These are phyloP conservation scores for Rhizopogon vinicolor DNA, from an alignment of 768 basidiomycete species.

Conservation along the genomic window DNA sequence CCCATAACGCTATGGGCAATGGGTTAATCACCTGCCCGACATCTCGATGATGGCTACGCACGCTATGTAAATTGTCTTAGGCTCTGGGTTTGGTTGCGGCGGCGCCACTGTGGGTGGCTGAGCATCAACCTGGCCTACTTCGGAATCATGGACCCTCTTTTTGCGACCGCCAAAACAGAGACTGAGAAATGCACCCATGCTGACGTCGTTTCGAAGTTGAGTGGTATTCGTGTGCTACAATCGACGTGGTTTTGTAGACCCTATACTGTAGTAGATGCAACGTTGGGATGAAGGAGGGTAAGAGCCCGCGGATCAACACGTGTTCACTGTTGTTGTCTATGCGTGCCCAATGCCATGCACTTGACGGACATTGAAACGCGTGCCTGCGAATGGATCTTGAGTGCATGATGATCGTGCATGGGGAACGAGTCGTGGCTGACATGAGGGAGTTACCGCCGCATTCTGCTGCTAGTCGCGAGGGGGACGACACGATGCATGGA, in stretches of 20 bases:
- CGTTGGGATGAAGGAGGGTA: neutral
- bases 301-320: neutral
- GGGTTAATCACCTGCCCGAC: neutral
- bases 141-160: neutral
- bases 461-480: neutral
- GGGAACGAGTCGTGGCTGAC: neutral
- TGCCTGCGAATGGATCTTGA: neutral
- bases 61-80: constrained; percentile 9
- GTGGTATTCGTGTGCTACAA: neutral
- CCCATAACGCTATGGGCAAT: constrained; percentile 10
- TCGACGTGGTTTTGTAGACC: neutral
- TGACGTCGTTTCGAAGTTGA: neutral
- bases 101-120: no score
- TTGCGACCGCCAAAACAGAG: neutral
- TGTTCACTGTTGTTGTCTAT: neutral
- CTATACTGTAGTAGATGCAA: neutral
- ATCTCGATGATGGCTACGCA: neutral
- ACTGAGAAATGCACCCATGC: neutral
- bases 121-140: neutral
- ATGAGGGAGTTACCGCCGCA: neutral
- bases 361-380: neutral
- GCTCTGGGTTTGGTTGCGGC: neutral
- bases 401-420: neutral
- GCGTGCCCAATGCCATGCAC: neutral
- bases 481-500: neutral